Conservation (phyloP, 2,329 filamentous ascomycete species). For the Gaeumannomyces tritici region DNA sequence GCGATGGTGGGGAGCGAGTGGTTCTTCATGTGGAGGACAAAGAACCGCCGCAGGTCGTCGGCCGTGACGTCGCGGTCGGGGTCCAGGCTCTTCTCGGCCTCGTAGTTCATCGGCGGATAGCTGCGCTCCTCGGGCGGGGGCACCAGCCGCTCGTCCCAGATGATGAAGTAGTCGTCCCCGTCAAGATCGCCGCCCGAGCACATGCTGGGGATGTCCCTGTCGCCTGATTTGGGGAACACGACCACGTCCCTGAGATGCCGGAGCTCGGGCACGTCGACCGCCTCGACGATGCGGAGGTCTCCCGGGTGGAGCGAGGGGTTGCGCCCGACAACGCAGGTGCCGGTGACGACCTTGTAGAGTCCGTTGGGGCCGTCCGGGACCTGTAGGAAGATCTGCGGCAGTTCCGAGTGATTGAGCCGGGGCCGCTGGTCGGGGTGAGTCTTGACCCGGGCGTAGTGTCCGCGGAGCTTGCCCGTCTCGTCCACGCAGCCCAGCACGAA, state of each 20-base stretch:
- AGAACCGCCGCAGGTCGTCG: slow-evolving; percentile 72
- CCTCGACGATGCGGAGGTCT: slow-evolving; percentile 79
- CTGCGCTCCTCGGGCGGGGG: slow-evolving; percentile 56
- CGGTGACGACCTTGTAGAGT: slow-evolving; percentile 57
- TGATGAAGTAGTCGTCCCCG: slow-evolving; percentile 89
- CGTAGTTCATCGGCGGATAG: slow-evolving; percentile 68
- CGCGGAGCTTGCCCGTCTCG: slow-evolving; percentile 66
- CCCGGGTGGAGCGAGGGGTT: slow-evolving; percentile 93
- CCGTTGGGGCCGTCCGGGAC: slow-evolving; percentile 48
- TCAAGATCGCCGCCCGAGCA: slow-evolving; percentile 93
- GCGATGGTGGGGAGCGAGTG: slow-evolving; percentile 75
- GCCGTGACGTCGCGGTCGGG: slow-evolving; percentile 56
- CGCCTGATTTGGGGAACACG: slow-evolving; percentile 55
- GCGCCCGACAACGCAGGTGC: slow-evolving; percentile 73
- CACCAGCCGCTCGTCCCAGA: slow-evolving; percentile 75
- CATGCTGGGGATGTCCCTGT: slow-evolving; percentile 75
- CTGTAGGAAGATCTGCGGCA: slow-evolving; percentile 88
- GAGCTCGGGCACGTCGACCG: slow-evolving; percentile 65
- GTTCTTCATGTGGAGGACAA: slow-evolving; percentile 88
- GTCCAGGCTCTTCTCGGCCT: slow-evolving; percentile 42
- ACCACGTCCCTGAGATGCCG: slow-evolving; percentile 75
- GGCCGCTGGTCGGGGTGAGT: slow-evolving; percentile 18
- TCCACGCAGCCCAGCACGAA: slow-evolving; percentile 86
- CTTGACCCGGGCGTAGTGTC: slow-evolving; percentile 44
- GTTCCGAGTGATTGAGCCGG: slow-evolving; percentile 23